phyloP scores from a whole-genome alignment of 108 stramenopile species.

The Pseudonitzschia pungens region DNA sequence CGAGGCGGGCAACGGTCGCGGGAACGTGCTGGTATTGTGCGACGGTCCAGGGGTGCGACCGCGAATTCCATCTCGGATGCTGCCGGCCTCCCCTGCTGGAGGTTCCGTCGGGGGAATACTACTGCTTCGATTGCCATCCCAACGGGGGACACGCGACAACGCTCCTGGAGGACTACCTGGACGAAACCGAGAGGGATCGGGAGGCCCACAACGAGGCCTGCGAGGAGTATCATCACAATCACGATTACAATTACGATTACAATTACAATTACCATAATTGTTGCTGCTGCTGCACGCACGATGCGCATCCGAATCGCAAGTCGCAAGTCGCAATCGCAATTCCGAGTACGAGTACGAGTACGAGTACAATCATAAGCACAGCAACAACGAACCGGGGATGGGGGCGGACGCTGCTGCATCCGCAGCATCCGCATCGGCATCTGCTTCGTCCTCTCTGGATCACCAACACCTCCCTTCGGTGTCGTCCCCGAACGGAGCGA shows the following conservation, averaged over 20 bases:
- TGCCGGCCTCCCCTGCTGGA: conserved; percentile 31
- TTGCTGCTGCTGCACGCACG: not conserved
- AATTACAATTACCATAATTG: too few species aligned
- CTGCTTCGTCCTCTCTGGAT: too few species aligned
- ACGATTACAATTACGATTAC: not conserved
- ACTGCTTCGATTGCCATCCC: conserved; percentile 55
- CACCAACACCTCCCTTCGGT: too few species aligned
- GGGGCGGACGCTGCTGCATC: too few species aligned
- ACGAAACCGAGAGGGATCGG: conserved; percentile 11
- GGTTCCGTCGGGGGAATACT: conserved; percentile 55
- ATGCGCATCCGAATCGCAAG: not conserved
- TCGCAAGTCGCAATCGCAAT: too few species aligned
- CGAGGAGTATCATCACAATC: not conserved
- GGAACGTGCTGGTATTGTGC: conserved; percentile 20
- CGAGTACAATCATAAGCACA: too few species aligned
- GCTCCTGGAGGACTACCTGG: conserved; percentile 51
- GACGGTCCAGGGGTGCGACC: conserved; percentile 40
- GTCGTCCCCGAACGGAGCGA: not conserved
- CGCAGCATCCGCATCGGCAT: too few species aligned
- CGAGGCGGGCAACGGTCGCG: not conserved
- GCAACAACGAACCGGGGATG: too few species aligned
- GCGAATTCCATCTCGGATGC: conserved; percentile 66
- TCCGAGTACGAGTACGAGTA: too few species aligned
- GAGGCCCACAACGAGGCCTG: not conserved
- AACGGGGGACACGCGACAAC: conserved; percentile 41